Evolutionary conservation across 108 stramenopile genomes (phyloP).

Genomic region (Fragilaria radians): DNA sequence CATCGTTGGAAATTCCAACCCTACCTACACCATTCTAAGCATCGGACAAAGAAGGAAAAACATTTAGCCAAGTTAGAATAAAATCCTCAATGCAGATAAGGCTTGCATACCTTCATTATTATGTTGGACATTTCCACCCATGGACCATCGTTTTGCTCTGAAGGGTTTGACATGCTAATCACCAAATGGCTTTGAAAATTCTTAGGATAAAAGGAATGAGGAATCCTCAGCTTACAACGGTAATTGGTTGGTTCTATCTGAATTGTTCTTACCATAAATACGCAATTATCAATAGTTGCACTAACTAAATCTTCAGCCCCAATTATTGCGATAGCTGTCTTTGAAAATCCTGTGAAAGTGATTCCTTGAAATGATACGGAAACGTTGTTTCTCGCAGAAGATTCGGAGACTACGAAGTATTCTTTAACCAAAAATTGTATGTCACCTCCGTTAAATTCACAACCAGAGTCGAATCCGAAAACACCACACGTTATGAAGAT

Average conservation of each 20-base stretch:
- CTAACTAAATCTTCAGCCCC: background rate
- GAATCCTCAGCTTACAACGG: background rate
- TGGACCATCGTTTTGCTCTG: background rate
- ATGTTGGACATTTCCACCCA: background rate
- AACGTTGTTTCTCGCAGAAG: background rate
- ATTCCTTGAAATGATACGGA: background rate
- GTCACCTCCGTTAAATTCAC: background rate
- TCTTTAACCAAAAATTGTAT: background rate
- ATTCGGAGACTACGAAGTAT: background rate
- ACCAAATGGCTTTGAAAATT: background rate
- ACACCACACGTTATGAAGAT: background rate
- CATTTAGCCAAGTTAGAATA: too few species aligned
- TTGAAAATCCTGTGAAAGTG: background rate
- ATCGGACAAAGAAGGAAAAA: too few species aligned
- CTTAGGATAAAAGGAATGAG: background rate
- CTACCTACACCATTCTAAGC: background rate
- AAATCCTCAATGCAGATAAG: too few species aligned
- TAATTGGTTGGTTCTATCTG: background rate
- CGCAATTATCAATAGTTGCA: background rate
- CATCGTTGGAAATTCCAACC: background rate
- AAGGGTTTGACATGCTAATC: background rate
- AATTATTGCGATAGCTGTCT: background rate
- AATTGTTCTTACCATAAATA: background rate
- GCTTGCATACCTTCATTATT: background rate
- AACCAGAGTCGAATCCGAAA: background rate